Conservation (phyloP, 1,284 basidiomycete genomes). For the Leccinum pachyderme region DNA sequence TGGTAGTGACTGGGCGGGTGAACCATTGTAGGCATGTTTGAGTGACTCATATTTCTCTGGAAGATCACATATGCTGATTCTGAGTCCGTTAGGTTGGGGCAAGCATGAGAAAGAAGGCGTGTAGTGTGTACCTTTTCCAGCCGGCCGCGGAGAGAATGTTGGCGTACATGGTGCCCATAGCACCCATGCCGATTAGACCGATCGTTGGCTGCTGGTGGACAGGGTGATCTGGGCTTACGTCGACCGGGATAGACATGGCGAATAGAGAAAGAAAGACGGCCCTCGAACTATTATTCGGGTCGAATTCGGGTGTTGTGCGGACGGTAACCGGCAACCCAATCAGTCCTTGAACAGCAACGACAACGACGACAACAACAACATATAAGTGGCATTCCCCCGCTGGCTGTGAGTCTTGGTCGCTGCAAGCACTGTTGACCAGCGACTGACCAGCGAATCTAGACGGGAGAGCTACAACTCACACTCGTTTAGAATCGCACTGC, state of each 20-base stretch:
- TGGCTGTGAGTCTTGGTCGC: not conserved
- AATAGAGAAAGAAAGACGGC: not conserved
- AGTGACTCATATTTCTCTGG: conserved; percentile 76
- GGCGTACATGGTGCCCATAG: conserved; percentile 97
- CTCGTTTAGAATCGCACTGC: not conserved
- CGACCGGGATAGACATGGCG: conserved; percentile 22
- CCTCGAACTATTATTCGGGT: not conserved
- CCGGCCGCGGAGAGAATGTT: conserved; percentile 72
- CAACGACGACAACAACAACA: not conserved
- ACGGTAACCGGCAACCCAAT: not conserved
- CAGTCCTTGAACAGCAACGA: not conserved
- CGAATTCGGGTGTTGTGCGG: not conserved
- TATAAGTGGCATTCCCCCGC: not conserved
- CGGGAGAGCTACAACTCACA: not conserved
- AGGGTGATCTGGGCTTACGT: conserved; percentile 52
- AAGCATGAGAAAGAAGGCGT: conserved; percentile 19
- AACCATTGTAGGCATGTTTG: conserved; percentile 62
- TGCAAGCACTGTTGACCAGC: not conserved
- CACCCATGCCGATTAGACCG: conserved; percentile 89
- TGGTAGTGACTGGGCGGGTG: not conserved
- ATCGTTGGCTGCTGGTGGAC: conserved; percentile 68
- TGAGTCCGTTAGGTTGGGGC: conserved; percentile 3
- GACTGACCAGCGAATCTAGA: not conserved
- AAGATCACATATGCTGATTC: conserved; percentile 91
- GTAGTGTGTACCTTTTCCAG: conserved; percentile 70